Evolutionary conservation across 345 rosid genomes (phyloP), one percentile per base, ranked within the genome.

Genomic region (Hypericum androsaemum): DNA sequence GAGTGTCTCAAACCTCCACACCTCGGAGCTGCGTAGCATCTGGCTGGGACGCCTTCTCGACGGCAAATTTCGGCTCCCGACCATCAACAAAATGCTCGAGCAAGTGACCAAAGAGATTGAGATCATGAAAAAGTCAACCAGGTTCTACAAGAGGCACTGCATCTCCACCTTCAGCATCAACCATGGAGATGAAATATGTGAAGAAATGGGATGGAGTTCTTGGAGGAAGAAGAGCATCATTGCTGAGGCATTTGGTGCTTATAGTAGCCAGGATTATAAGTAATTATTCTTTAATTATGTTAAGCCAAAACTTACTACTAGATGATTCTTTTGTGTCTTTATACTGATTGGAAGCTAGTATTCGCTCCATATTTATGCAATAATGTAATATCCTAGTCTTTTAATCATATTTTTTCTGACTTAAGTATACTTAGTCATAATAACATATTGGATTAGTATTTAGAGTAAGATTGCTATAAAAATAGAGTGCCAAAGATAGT

Each of bases 21-120:
- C 81, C 0, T 65, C 83, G 2, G 87, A 81, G 71, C 7, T 81
- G 22, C 47, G 83, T 47, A 59, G 79, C 66, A 67, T 47, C 41
- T 81, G 87, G 87, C 58, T 81, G n/a, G 74, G 79, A 0, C 63
- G 73, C 9, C 60, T 77, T 8, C 74, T 65, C 5, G 81, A 69
- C 12, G 54, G 47, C 8, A 37, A 36, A 10, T 75, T 81, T 49
- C 64, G 63, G 71, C 81, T 78, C 6, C 83, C 83, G 0, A 41
- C 40, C 0, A 46, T 75, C 7, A 57, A 58, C 43, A 53, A 50
- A 10, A 80, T 80, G 87, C 49, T 71, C 0, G 52, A 65, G 40
- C 76, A 71, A 43, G 66, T 52, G 5, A 43, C 3, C 5, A 52
- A 66, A 44, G 87, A 81, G 57, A 43, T 65, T 2, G 71, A 77